Conservation (phyloP, 148 eudicot species). For the Pharnaceum exiguum region DNA sequence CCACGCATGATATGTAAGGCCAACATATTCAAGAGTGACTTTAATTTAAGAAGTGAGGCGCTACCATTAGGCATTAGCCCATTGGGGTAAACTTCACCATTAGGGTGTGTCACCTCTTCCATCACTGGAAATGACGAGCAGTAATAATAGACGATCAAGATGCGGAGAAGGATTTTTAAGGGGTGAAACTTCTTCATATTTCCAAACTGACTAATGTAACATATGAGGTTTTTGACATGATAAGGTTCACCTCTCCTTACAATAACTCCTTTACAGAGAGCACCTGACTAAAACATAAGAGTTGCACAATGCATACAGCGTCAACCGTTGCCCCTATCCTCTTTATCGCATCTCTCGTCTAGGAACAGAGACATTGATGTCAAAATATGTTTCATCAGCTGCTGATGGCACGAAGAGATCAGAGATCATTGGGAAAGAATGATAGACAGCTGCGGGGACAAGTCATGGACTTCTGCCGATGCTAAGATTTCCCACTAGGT, state of each 20-base stretch:
- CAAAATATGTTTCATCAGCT: conserved; percentile 12
- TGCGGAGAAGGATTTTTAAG: not conserved
- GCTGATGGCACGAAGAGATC: conserved; percentile 7
- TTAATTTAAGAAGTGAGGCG: too few species aligned
- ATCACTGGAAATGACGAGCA: too few species aligned
- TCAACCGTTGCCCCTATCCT: conserved; percentile 14
- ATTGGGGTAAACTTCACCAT: too few species aligned
- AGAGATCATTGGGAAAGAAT: conserved; percentile 16
- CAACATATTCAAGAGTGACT: too few species aligned
- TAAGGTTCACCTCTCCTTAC: conserved; percentile 22
- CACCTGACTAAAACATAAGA: conserved; percentile 23
- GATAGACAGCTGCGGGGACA: conserved; percentile 9
- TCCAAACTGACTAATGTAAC: conserved; percentile 20
- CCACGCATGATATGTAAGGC: too few species aligned
- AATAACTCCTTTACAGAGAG: conserved; percentile 28
- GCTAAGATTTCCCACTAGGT: conserved; percentile 49
- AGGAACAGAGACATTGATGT: conserved; percentile 5
- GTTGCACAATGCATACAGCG: conserved; percentile 24
- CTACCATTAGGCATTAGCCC: too few species aligned
- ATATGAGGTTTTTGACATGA: conserved; percentile 16
- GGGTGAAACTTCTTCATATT: conserved; percentile 9
- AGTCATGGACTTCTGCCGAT: not conserved
- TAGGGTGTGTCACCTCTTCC: too few species aligned
- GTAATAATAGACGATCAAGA: too few species aligned
- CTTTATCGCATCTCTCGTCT: not conserved